phyloP scores from a whole-genome alignment of 106 monocot genomes.

The Dendrobium officinale region DNA sequence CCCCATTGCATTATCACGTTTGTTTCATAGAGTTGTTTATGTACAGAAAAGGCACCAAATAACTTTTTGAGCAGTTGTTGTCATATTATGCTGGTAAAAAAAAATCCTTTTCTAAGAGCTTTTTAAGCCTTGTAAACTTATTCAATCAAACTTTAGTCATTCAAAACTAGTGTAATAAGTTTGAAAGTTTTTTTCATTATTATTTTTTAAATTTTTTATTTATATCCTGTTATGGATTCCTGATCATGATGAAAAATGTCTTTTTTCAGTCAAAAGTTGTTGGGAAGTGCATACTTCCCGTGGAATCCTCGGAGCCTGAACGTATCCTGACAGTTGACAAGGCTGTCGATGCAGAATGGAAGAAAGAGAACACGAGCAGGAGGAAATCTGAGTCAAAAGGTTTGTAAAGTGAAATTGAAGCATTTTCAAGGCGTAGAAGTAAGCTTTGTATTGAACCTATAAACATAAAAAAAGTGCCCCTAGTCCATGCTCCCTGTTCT shows the following conservation, averaged over 20 bases:
- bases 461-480: not conserved
- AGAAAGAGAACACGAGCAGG: conserved; percentile 18
- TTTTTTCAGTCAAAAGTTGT: conserved; percentile 29
- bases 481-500: not conserved
- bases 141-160: too few relatives aligned
- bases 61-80: not conserved
- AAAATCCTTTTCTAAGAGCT: too few relatives aligned
- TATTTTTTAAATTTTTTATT: not conserved
- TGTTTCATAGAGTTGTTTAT: not conserved
- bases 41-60: not conserved
- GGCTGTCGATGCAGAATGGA: conserved; percentile 56
- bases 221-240: not conserved
- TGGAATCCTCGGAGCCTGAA: conserved; percentile 19
- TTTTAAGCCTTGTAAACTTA: too few relatives aligned
- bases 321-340: conserved; percentile 51
- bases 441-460: not conserved
- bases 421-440: not conserved
- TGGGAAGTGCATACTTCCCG: conserved; percentile 17
- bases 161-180: too few relatives aligned
- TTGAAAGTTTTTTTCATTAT: not conserved
- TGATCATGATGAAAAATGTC: not conserved
- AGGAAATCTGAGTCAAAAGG: conserved; percentile 27
- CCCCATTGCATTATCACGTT: not conserved
- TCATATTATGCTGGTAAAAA: not conserved
- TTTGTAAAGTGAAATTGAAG: conserved; percentile 17